Conservation (phyloP, 2,329 filamentous ascomycete genomes). For the Colletotrichum sidae region DNA sequence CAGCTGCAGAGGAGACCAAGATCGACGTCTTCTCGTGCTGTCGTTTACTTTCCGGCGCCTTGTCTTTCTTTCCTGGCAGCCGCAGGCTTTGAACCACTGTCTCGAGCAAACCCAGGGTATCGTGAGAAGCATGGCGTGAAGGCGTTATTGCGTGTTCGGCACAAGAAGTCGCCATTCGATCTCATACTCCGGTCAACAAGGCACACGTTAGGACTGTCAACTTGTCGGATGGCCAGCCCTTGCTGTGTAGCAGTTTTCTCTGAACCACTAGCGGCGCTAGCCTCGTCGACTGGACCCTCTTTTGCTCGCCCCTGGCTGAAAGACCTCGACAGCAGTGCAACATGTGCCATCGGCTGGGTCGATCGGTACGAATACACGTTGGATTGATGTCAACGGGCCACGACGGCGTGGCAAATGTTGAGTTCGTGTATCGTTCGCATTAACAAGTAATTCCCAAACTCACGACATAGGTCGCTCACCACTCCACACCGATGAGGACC, state of each 20-base stretch:
- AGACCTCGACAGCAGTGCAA: slow-evolving; percentile 4
- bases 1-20: too few species aligned
- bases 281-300: slow-evolving; percentile 3
- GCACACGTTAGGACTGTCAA: slow-evolving; percentile 2
- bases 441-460: not conserved
- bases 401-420: slow-evolving; percentile 20
- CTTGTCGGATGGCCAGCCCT: not conserved
- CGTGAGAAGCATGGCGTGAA: too few species aligned
- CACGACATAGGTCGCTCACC: slow-evolving; percentile 8
- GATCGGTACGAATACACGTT: slow-evolving; percentile 13
- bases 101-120: too few species aligned
- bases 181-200: too few species aligned
- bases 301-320: slow-evolving; percentile 7
- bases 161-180: too few species aligned
- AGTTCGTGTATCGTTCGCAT: too few species aligned
- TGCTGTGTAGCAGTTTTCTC: not conserved
- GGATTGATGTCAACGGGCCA: not conserved
- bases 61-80: too few species aligned
- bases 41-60: too few species aligned
- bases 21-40: too few species aligned
- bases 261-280: slow-evolving; percentile 4
- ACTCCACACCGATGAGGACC: slow-evolving; percentile 16
- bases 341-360: slow-evolving; percentile 4
- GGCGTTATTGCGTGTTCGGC: too few species aligned
- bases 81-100: too few species aligned